phyloP scores from a whole-genome alignment of 495 filamentous ascomycete genomes.

The Hypoxylon fragiforme region DNA sequence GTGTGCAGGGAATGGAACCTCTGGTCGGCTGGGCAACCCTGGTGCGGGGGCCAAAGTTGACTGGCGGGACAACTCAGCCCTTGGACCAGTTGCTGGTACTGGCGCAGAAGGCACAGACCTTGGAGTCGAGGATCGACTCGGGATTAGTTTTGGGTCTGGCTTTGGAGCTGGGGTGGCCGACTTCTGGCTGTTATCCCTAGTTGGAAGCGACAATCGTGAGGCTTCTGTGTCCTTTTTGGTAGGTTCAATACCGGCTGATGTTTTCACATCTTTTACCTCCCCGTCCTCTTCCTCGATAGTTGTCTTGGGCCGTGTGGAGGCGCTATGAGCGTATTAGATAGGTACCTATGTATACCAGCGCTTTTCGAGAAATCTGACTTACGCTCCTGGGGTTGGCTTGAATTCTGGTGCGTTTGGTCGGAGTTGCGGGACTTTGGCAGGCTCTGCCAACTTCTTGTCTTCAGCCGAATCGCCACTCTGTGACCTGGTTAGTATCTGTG shows the following conservation, averaged over 20 bases:
- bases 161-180: constrained; percentile 18
- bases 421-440: constrained; percentile 31
- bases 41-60: constrained; percentile 45
- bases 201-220: constrained; percentile 9
- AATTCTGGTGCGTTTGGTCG: constrained; percentile 52
- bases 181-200: constrained; percentile 16
- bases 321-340: constrained; percentile 39
- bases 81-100: constrained; percentile 11
- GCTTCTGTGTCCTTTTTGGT: constrained; percentile 10
- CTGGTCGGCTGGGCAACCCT: constrained; percentile 50
- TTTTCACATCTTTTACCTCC: constrained; percentile 71
- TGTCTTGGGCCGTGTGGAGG: constrained; percentile 37
- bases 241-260: constrained; percentile 14
- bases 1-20: constrained; percentile 45
- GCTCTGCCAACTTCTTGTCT: constrained; percentile 39
- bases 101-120: constrained; percentile 23
- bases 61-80: constrained; percentile 40
- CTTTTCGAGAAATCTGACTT: constrained; percentile 26
- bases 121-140: constrained; percentile 36
- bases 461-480: constrained; percentile 44
- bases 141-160: constrained; percentile 24
- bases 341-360: constrained; percentile 4
- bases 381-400: constrained; percentile 41
- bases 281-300: constrained; percentile 73
- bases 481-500: constrained; percentile 26